phyloP scores from a whole-genome alignment of 1,284 basidiomycete species.

The Ceratobasidium sp. region DNA sequence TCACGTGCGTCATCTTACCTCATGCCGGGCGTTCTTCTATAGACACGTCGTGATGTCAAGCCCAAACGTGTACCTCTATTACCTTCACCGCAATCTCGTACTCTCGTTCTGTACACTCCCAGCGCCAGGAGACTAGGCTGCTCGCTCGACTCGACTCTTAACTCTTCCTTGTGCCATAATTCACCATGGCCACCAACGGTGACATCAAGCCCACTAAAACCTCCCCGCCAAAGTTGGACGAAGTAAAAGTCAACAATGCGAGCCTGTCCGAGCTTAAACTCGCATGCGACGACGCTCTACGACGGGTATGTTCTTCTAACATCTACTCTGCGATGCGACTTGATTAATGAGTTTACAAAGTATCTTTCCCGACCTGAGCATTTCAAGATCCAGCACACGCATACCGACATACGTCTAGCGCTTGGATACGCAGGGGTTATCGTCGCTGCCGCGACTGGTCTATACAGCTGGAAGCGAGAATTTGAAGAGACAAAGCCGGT shows the following conservation, averaged over 20 bases:
- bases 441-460: slow-evolving; percentile 80
- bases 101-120: slow-evolving; percentile 12
- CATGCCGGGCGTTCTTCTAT: slow-evolving; percentile 11
- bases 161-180: not conserved
- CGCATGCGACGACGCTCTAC: slow-evolving; percentile 89
- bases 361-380: slow-evolving; percentile 81
- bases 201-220: slow-evolving; percentile 5
- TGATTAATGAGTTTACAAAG: slow-evolving; percentile 59
- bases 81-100: slow-evolving; percentile 7
- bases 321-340: not conserved
- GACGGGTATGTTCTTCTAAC: slow-evolving; percentile 72
- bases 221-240: slow-evolving; percentile 60
- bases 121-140: slow-evolving; percentile 6
- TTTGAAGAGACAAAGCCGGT: slow-evolving; percentile 87
- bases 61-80: slow-evolving; percentile 13
- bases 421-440: slow-evolving; percentile 88
- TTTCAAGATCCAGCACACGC: slow-evolving; percentile 86
- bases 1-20: slow-evolving; percentile 34
- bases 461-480: slow-evolving; percentile 86
- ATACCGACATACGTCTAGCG: slow-evolving; percentile 86
- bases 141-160: slow-evolving; percentile 23
- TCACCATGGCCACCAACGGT: slow-evolving; percentile 19
- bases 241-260: slow-evolving; percentile 86
- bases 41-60: slow-evolving; percentile 46
- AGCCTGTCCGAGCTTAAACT: slow-evolving; percentile 87